Evolutionary conservation across 2,329 filamentous ascomycete genomes (phyloP).

Genomic region (Fusarium liriodendri): DNA sequence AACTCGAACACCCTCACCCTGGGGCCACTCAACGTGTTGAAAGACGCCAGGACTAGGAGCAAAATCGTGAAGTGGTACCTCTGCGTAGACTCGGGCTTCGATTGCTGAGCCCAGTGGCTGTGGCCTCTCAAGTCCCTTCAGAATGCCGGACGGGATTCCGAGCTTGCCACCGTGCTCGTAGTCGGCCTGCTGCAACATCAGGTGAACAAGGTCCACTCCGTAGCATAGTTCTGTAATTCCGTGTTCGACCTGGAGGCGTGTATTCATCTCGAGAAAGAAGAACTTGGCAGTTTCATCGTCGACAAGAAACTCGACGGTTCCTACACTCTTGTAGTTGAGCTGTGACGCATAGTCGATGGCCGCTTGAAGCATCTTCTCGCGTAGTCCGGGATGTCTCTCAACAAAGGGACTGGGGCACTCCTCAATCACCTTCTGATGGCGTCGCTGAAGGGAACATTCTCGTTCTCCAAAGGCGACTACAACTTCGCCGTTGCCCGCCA

Average conservation of each 20-base stretch:
- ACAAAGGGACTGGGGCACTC: constrained; percentile 75
- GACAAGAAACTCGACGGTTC: constrained; percentile 67
- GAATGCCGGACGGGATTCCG: neutral
- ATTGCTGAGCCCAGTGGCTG: neutral
- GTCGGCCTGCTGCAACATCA: constrained; percentile 53
- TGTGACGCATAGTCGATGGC: constrained; percentile 24
- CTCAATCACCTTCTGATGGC: constrained; percentile 78
- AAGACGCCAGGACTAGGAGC: neutral
- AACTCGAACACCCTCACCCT: constrained; percentile 60
- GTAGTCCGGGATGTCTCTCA: constrained; percentile 46
- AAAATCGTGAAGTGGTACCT: neutral
- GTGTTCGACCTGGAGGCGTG: constrained; percentile 81
- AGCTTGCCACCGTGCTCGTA: constrained; percentile 20
- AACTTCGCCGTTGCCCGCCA: constrained; percentile 67
- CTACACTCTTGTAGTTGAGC: constrained; percentile 30
- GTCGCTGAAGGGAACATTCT: constrained; percentile 74
- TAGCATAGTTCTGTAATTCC: constrained; percentile 83
- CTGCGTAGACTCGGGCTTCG: neutral
- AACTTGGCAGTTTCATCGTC: constrained; percentile 71
- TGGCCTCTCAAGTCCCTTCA: neutral
- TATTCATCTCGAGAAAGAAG: constrained; percentile 66
- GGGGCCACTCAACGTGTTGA: constrained; percentile 54
- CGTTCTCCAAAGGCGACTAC: constrained; percentile 70
- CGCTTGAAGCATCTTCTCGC: constrained; percentile 40
- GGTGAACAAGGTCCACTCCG: constrained; percentile 75